Evolutionary conservation across 345 rosid species (phyloP).

Genomic region (Corchorus olitorius): DNA sequence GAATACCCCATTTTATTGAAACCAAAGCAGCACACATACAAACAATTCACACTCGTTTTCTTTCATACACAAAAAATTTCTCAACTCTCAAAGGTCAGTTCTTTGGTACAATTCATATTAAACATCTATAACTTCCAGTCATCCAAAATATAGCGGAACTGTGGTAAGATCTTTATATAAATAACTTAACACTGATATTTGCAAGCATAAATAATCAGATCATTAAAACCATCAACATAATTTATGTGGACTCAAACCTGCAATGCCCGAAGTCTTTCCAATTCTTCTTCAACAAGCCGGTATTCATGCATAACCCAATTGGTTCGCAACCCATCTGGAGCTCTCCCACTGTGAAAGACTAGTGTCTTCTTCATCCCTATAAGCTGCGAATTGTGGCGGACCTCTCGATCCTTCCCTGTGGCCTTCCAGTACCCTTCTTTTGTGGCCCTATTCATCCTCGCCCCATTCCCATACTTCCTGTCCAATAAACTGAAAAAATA

Average conservation of each 20-base stretch:
- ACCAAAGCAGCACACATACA: neutral
- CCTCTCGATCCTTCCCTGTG: constrained; percentile 58
- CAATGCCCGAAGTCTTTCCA: constrained; percentile 38
- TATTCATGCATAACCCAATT: constrained; percentile 91
- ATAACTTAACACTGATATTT: neutral
- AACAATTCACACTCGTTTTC: too few relatives aligned
- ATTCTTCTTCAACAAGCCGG: constrained; percentile 57
- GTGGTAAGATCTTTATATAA: neutral
- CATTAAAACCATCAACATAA: neutral
- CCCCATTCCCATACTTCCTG: constrained; percentile 74
- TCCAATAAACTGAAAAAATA: constrained; percentile 78
- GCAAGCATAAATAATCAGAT: neutral
- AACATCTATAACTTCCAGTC: neutral
- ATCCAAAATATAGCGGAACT: neutral
- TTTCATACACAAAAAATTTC: neutral
- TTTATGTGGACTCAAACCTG: constrained; percentile 41
- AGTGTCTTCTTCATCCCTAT: constrained; percentile 72
- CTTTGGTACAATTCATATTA: neutral
- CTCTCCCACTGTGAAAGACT: constrained; percentile 65
- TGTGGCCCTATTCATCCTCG: constrained; percentile 63
- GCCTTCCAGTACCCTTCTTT: constrained; percentile 70
- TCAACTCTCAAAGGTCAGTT: too few relatives aligned
- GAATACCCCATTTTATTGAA: neutral
- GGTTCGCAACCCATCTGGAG: constrained; percentile 63
- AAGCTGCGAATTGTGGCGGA: constrained; percentile 36